Conservation (phyloP, 1,139 yeast genomes). For the Dujonia santamariae region DNA sequence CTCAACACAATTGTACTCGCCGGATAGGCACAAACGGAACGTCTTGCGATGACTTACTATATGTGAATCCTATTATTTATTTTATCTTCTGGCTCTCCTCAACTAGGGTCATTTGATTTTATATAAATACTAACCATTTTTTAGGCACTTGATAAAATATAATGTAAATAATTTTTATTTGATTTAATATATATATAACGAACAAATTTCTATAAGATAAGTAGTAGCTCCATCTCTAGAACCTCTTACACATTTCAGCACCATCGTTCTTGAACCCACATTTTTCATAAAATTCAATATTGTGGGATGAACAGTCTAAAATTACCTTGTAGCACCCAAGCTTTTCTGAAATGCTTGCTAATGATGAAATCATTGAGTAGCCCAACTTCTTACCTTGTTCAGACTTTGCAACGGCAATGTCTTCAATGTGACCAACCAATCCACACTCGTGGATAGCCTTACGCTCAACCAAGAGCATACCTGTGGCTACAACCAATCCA, state of each 20-base stretch:
- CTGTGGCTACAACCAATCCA: constrained; percentile 47
- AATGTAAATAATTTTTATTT: not conserved
- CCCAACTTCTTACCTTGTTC: constrained; percentile 90
- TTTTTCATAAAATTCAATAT: constrained; percentile 83
- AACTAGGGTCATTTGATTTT: no score
- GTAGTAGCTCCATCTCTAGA: constrained; percentile 9
- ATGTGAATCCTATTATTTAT: no score
- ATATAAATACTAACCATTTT: constrained; percentile 24
- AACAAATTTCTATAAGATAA: constrained; percentile 2
- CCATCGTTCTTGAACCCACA: constrained; percentile 73
- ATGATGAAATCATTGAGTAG: constrained; percentile 54
- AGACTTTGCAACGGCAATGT: constrained; percentile 71
- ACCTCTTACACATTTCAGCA: constrained; percentile 59
- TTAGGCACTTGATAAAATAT: constrained; percentile 25
- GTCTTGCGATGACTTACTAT: no score
- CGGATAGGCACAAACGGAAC: no score
- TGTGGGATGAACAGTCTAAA: constrained; percentile 81
- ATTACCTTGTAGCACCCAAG: constrained; percentile 84
- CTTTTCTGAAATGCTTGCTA: constrained; percentile 57
- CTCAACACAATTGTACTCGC: no score
- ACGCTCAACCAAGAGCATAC: constrained; percentile 52
- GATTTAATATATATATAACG: constrained; percentile 2
- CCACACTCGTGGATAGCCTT: constrained; percentile 79
- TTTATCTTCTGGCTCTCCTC: no score
- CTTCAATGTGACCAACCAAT: constrained; percentile 90